Conservation (phyloP, 2,329 filamentous ascomycete species). For the Sclerotinia sclerotiorum region DNA sequence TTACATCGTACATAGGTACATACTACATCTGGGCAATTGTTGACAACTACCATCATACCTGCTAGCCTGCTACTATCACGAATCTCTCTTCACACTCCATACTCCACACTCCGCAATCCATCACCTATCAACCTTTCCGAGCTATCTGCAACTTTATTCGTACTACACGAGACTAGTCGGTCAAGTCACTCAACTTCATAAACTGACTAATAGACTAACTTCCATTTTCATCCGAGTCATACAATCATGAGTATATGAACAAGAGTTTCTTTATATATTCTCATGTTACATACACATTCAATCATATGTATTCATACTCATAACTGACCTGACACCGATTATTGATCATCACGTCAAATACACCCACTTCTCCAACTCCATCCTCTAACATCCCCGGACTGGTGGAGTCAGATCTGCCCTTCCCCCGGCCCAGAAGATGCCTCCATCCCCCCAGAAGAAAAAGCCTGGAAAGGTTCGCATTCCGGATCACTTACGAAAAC, state of each 20-base stretch:
- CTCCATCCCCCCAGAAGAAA: slow-evolving; percentile 24
- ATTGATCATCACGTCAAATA: neutral
- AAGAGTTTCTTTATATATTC: neutral
- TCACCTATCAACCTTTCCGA: neutral
- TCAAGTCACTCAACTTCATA: neutral
- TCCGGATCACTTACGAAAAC: slow-evolving; percentile 41
- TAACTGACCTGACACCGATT: neutral
- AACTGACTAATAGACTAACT: neutral
- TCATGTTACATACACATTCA: neutral
- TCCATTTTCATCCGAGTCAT: neutral
- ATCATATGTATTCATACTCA: neutral
- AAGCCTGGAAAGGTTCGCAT: slow-evolving; percentile 41
- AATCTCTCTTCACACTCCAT: no score
- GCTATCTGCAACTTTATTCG: neutral
- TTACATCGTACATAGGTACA: no score
- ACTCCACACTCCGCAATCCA: no score
- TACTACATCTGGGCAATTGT: no score
- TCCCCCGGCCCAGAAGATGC: slow-evolving; percentile 24
- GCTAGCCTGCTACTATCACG: no score
- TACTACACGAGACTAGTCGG: neutral
- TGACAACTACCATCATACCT: no score
- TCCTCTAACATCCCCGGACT: neutral
- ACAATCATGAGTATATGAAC: neutral
- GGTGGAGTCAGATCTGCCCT: neutral
- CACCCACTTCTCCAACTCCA: neutral